phyloP scores from a whole-genome alignment of 495 filamentous ascomycete species.

The Aspergillus nidulans region DNA sequence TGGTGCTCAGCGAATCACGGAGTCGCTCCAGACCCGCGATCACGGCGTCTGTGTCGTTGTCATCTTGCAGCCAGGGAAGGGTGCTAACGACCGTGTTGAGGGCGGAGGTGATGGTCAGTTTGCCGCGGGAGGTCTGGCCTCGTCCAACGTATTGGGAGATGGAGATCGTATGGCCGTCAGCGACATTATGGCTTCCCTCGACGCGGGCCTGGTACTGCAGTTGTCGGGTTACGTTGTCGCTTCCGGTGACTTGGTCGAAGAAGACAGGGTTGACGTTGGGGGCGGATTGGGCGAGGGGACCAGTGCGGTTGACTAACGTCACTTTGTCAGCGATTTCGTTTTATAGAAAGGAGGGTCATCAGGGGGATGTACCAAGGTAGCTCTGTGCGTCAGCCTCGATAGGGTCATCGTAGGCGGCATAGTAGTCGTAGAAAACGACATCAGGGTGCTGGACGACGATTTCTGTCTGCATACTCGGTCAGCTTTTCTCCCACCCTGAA shows the following conservation, averaged over 20 bases:
- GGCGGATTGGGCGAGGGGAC: slow-evolving; percentile 15
- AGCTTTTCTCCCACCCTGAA: not conserved
- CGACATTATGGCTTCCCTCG: slow-evolving; percentile 8
- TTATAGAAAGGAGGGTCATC: not conserved
- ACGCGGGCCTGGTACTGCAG: slow-evolving; percentile 16
- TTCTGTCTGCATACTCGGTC: slow-evolving; percentile 22
- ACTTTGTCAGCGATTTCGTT: not conserved
- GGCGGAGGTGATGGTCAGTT: slow-evolving; percentile 8
- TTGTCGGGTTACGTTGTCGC: slow-evolving; percentile 11
- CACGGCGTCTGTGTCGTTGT: slow-evolving; percentile 12
- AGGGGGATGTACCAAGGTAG: slow-evolving; percentile 8
- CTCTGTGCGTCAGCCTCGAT: slow-evolving; percentile 8
- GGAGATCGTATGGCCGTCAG: slow-evolving; percentile 12
- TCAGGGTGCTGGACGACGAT: slow-evolving; percentile 15
- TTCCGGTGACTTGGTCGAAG: slow-evolving; percentile 16
- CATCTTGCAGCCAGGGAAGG: slow-evolving; percentile 10
- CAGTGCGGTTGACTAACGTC: slow-evolving; percentile 7
- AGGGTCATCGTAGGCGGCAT: slow-evolving; percentile 12
- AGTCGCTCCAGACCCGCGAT: slow-evolving; percentile 12
- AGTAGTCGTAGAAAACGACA: slow-evolving; percentile 18
- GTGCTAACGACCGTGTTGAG: slow-evolving; percentile 17
- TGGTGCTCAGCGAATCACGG: not conserved
- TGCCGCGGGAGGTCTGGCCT: slow-evolving; percentile 15
- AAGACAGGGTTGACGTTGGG: slow-evolving; percentile 17
- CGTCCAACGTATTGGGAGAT: slow-evolving; percentile 17